Evolutionary conservation across 148 eudicot species (phyloP).

Genomic region (Persicaria maculosa): DNA sequence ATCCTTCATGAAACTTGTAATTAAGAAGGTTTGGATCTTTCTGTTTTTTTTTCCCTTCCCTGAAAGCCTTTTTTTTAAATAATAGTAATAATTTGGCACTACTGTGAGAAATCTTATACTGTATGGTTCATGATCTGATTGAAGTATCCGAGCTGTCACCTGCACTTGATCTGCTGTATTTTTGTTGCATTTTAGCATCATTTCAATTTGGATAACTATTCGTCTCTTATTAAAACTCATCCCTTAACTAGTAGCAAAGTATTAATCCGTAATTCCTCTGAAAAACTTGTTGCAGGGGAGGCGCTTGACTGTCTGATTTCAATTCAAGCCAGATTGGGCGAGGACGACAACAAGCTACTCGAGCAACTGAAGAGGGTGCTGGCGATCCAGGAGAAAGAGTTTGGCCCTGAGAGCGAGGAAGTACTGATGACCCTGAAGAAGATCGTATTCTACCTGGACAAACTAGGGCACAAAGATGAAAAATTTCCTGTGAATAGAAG

Average conservation of each 20-base stretch:
- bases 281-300: slow-evolving; percentile 46
- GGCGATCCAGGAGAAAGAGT: slow-evolving; percentile 67
- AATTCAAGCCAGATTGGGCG: slow-evolving; percentile 55
- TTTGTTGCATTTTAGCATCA: neutral
- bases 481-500: slow-evolving; percentile 64
- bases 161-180: neutral
- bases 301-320: slow-evolving; percentile 84
- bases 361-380: slow-evolving; percentile 56
- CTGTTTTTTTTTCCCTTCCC: neutral
- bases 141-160: neutral
- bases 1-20: neutral
- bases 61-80: neutral
- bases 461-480: slow-evolving; percentile 58
- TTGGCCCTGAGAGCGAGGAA: slow-evolving; percentile 67
- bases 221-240: no score
- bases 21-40: neutral
- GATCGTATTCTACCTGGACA: slow-evolving; percentile 49
- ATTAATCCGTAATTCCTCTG: neutral
- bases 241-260: no score
- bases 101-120: neutral
- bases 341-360: slow-evolving; percentile 44
- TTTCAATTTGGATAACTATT: no score
- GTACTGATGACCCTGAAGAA: slow-evolving; percentile 63
- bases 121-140: neutral
- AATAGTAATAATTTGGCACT: neutral